Percentiles rank a stretch among this genome's conserved stretches.
These are phyloP conservation scores for Saccharomycopsis sp. DNA, from an alignment of 805 yeast genomes.

Conservation along the genomic window DNA sequence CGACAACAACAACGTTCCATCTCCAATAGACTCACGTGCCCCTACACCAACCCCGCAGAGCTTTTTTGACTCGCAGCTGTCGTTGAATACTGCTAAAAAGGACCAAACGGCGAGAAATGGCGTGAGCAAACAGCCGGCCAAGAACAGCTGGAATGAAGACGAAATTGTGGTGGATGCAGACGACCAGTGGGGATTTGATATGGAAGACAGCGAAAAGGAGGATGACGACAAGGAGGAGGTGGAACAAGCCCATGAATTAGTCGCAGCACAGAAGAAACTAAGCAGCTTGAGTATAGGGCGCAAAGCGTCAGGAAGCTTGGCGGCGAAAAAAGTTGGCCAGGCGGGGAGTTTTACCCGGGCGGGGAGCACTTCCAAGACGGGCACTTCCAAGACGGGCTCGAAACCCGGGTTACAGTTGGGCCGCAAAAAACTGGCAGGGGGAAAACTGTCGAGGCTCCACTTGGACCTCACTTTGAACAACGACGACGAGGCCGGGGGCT, in stretches of 20 bases:
- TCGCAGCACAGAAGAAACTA: background rate
- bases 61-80: background rate
- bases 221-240: background rate
- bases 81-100: background rate
- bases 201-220: constrained; percentile 18
- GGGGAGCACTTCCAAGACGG: background rate
- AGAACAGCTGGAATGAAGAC: constrained; percentile 3
- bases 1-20: background rate
- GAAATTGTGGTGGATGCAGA: constrained; percentile 23
- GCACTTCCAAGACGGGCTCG: background rate
- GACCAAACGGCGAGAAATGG: background rate
- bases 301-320: no score
- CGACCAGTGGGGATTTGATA: constrained; percentile 30
- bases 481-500: constrained; percentile 33
- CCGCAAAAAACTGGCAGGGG: background rate
- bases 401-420: constrained; percentile 11
- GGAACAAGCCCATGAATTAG: background rate
- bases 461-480: constrained; percentile 27
- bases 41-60: constrained; percentile 3
- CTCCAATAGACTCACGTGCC: constrained; percentile 5
- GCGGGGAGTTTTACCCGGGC: background rate
- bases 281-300: background rate
- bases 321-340: background rate
- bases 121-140: background rate
- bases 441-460: constrained; percentile 27